Conservation (phyloP, 129 eudicot species). For the Lactuca saligna region DNA sequence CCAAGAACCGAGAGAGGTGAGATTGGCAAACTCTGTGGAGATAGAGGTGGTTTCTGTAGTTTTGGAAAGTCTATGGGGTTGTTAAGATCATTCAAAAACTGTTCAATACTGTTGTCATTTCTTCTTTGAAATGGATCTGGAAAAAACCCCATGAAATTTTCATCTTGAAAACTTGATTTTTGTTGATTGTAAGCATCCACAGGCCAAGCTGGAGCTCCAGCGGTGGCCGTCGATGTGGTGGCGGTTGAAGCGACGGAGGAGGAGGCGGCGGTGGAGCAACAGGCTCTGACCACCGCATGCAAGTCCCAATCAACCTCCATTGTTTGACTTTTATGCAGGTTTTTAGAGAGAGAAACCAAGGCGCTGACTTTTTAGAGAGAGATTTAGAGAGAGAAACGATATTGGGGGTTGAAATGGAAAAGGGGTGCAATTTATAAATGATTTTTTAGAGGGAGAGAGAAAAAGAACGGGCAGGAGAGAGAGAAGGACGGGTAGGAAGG, state of each 20-base stretch:
- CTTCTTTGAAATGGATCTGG: constrained; percentile 67
- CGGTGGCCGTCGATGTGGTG: constrained; percentile 8
- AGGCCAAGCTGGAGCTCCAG: constrained; percentile 1
- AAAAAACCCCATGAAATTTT: constrained; percentile 32
- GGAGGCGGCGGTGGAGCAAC: constrained; percentile 58
- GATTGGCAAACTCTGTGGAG: constrained; percentile 49
- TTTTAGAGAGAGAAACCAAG: constrained; percentile 47
- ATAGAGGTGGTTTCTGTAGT: constrained; percentile 27
- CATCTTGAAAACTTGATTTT: constrained; percentile 30
- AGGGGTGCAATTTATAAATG: constrained; percentile 29
- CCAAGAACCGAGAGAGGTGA: constrained; percentile 73
- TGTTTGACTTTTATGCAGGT: constrained; percentile 24
- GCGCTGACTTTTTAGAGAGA: constrained; percentile 92
- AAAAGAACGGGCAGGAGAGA: constrained; percentile 32
- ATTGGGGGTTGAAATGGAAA: constrained; percentile 40
- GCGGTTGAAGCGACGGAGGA: constrained; percentile 34
- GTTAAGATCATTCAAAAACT: constrained; percentile 52
- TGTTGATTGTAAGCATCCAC: constrained; percentile 23
- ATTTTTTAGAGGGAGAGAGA: constrained; percentile 36
- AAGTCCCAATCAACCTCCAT: constrained; percentile 88
- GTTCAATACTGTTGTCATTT: constrained; percentile 43
- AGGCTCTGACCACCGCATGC: constrained; percentile 93
- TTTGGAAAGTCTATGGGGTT: constrained; percentile 46
- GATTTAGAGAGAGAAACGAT: constrained; percentile 32
- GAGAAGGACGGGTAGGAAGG: constrained; percentile 24